Evolutionary conservation across 768 basidiomycete species (phyloP).

Genomic region (Leucosporidium creatinivorum): DNA sequence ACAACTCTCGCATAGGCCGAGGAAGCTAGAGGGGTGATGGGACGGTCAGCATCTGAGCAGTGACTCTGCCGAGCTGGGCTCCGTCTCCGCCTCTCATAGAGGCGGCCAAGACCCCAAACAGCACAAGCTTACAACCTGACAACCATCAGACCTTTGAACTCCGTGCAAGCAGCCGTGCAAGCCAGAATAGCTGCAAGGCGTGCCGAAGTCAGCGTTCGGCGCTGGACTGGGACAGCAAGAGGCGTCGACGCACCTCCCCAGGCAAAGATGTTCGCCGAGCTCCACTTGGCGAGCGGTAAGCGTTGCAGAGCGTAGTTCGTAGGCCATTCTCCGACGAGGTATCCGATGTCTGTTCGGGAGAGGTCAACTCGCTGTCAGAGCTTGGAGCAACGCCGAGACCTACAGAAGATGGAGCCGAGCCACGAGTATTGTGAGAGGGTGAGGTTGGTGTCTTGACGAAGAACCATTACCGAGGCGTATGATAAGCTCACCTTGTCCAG

Average conservation of each 20-base stretch:
- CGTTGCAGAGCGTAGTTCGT: slow-evolving; percentile 17
- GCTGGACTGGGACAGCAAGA: neutral
- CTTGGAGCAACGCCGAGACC: neutral
- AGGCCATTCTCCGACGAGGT: slow-evolving; percentile 24
- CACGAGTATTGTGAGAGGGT: slow-evolving; percentile 18
- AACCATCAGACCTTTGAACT: slow-evolving; percentile 16
- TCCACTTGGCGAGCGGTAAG: slow-evolving; percentile 22
- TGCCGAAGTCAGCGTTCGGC: neutral
- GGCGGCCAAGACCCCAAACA: too few relatives aligned
- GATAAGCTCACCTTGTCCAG: slow-evolving; percentile 1
- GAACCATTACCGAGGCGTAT: slow-evolving; percentile 16
- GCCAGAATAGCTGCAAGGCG: slow-evolving; percentile 6
- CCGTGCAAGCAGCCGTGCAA: slow-evolving; percentile 8
- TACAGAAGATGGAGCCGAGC: slow-evolving; percentile 14
- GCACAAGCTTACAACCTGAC: slow-evolving; percentile 9
- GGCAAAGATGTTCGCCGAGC: slow-evolving; percentile 13
- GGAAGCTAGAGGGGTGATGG: neutral
- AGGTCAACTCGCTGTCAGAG: neutral
- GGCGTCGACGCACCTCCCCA: slow-evolving; percentile 12
- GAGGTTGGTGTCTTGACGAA: slow-evolving; percentile 15
- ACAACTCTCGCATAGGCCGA: slow-evolving; percentile 13
- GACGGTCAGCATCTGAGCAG: too few relatives aligned
- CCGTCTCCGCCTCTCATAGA: too few relatives aligned
- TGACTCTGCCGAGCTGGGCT: too few relatives aligned
- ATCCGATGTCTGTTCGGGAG: neutral